Evolutionary conservation across 2,329 filamentous ascomycete genomes (phyloP), one percentile per base, ranked within the genome.

Genomic region (Teratosphaeria epicoccoides): DNA sequence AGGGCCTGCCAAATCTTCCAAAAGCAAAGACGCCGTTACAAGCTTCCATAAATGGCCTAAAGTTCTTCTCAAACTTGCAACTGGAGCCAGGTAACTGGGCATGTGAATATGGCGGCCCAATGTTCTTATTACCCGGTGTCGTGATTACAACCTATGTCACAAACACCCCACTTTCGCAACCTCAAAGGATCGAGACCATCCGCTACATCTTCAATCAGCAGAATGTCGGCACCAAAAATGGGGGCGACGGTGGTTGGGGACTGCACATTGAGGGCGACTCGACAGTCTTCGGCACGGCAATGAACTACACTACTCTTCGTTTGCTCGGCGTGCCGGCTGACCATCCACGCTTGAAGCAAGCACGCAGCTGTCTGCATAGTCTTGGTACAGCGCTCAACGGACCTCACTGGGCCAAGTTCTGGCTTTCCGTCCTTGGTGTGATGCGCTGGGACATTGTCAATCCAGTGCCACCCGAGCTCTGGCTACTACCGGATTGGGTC

Each of bases 391-490:
- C 88, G 1, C 74, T 87, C 12, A 83, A 88, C 62, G 82, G 81
- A 1, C 94, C 93, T 22, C 93, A 97, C 66, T 98, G 93, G 93
- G 82, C 82, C n/a, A 98, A 98, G 66, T 94, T 94, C 69, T 96
- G 90, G 89, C 77, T 98, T 46, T 85, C 85, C 37, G 77, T 94
- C 2, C 71, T 98, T 55, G 89, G 89, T 14, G 79, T 97, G 3
- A 83, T 83, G 65, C 74, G 84, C 24, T 98, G 91, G 89, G 88
- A 95, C 51, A 83, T 93, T 53, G 90, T 97, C 60, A 98, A 97
- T 62, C 93, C 93, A 0, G 83, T 93, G 1, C 93, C 93, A 1
- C 87, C 93, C 0, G 93, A 98, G 72, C 69, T 97, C 44, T 98
- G 93, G 93, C 75, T 70, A 23, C 66, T 71, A 14, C 57, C 62